A percentile compares a stretch with the other conserved stretches of the same genome.
Evolutionary conservation across 2,329 filamentous ascomycete species (phyloP).

Genomic region (Aspergillus ustus): DNA sequence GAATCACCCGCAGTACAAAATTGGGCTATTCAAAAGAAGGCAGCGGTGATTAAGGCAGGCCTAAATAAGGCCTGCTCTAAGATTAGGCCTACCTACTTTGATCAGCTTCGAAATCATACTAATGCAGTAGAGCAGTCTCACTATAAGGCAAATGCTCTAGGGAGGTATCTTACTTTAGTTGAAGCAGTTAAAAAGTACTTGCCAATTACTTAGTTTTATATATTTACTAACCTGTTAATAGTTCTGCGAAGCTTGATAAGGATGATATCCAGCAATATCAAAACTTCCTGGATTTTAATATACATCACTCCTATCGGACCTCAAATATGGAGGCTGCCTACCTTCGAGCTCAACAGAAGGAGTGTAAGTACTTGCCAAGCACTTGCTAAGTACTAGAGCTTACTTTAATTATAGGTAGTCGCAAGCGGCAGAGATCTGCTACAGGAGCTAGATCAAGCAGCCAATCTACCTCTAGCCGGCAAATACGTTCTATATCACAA

Average conservation of each 20-base stretch:
- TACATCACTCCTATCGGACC: too few relatives aligned
- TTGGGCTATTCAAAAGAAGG: constrained; percentile 15
- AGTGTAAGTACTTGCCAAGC: too few relatives aligned
- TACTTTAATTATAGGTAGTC: too few relatives aligned
- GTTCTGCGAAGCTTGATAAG: constrained; percentile 4
- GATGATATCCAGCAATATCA: not conserved
- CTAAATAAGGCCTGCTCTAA: constrained; percentile 12
- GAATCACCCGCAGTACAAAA: not conserved
- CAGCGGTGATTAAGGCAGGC: constrained; percentile 9
- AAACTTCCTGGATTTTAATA: not conserved
- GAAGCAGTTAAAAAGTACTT: not conserved
- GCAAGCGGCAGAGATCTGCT: too few relatives aligned
- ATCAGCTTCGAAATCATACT: constrained; percentile 11
- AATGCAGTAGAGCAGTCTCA: constrained; percentile 18
- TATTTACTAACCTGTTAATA: not conserved
- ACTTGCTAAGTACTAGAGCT: too few relatives aligned
- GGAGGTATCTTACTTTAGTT: not conserved
- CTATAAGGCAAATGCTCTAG: not conserved
- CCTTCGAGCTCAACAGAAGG: too few relatives aligned
- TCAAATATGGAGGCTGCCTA: too few relatives aligned
- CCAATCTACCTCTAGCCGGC: too few relatives aligned
- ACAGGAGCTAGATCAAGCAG: too few relatives aligned
- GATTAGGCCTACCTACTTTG: constrained; percentile 10
- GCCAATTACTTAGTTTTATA: not conserved
- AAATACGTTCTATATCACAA: too few relatives aligned